These are phyloP conservation scores for Sporothrix luriei DNA, from an alignment of 2,329 filamentous ascomycete genomes.

Conservation along the genomic window DNA sequence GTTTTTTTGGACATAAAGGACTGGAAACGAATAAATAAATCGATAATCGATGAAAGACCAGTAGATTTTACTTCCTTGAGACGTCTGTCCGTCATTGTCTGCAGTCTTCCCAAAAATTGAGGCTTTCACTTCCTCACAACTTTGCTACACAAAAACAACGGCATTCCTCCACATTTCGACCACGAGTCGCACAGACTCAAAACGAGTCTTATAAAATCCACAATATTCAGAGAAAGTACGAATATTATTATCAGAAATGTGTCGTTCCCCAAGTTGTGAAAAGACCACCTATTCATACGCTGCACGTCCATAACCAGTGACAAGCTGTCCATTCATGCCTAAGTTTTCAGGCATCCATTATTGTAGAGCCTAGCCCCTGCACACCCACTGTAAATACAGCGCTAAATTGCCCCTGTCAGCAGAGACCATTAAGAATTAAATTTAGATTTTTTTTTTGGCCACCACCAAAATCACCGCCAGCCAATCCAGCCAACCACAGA, in stretches of 20 bases:
- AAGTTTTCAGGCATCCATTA: neutral
- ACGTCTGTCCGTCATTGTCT: too few species aligned
- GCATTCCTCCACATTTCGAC: neutral
- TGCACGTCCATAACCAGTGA: neutral
- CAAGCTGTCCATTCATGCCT: neutral
- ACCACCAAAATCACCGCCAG: conserved; percentile 13
- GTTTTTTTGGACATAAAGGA: too few species aligned
- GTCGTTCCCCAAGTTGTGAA: neutral
- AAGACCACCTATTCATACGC: neutral
- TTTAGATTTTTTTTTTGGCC: conserved; percentile 11
- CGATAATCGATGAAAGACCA: too few species aligned
- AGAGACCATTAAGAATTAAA: conserved; percentile 10
- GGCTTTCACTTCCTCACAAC: neutral
- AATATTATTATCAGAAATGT: neutral
- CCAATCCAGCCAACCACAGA: conserved; percentile 24
- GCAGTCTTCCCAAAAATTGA: neutral
- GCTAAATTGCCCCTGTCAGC: conserved; percentile 13
- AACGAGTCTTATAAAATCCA: neutral
- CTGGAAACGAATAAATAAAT: too few species aligned
- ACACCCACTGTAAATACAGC: conserved; percentile 9
- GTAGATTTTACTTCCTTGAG: too few species aligned
- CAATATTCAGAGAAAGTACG: neutral
- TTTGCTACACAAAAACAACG: neutral
- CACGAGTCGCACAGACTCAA: too few species aligned
- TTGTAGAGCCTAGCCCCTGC: neutral